These are phyloP conservation scores for Acanthochlamys bracteata DNA, from an alignment of 106 monocot species.

Conservation along the genomic window DNA sequence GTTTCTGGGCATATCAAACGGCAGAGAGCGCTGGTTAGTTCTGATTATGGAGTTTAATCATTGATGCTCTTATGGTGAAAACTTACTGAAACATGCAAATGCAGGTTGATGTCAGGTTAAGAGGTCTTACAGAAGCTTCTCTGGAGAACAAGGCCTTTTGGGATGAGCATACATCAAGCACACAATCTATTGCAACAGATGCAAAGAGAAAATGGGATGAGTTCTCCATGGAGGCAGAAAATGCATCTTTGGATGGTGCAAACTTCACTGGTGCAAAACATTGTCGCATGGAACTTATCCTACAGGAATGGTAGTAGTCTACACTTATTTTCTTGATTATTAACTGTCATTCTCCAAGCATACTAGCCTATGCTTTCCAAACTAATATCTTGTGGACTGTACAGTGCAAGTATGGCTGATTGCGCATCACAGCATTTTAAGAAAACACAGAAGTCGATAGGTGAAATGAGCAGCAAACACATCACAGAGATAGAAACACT, in stretches of 20 bases:
- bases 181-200: slow-evolving; percentile 31
- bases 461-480: slow-evolving; percentile 44
- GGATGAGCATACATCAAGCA: slow-evolving; percentile 32
- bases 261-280: slow-evolving; percentile 69
- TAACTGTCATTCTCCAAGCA: not conserved
- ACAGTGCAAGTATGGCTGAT: slow-evolving; percentile 49
- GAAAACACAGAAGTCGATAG: slow-evolving; percentile 34
- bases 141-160: slow-evolving; percentile 42
- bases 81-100: not conserved
- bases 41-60: not conserved
- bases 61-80: not conserved
- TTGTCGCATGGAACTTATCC: slow-evolving; percentile 60
- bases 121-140: slow-evolving; percentile 34
- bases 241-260: slow-evolving; percentile 42
- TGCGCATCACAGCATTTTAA: slow-evolving; percentile 64
- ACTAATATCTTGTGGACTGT: not conserved
- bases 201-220: slow-evolving; percentile 90
- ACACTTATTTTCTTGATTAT: not conserved
- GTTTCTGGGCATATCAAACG: slow-evolving; percentile 56
- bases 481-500: slow-evolving; percentile 41
- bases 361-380: too few relatives aligned
- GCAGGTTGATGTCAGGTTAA: slow-evolving; percentile 56
- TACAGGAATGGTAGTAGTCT: slow-evolving; percentile 50
- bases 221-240: slow-evolving; percentile 41
- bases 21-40: slow-evolving; percentile 67